Percentiles rank a stretch among this genome's conserved stretches.
Conservation (phyloP, 177 flowering plant genomes). For the Telopea speciosissima region DNA sequence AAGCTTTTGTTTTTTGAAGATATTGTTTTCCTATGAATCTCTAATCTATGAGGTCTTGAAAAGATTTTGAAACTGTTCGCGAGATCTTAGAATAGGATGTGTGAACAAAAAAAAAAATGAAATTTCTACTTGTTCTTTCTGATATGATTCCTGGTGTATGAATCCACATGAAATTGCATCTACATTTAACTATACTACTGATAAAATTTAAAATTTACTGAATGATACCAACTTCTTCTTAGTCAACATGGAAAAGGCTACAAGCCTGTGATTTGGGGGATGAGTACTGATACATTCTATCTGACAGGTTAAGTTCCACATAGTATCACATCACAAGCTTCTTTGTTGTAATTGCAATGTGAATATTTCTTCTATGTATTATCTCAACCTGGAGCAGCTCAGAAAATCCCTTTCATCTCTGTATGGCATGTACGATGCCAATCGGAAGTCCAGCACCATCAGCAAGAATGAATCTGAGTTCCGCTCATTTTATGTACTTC, state of each 20-base stretch:
- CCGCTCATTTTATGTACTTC: slow-evolving; percentile 67
- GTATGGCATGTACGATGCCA: slow-evolving; percentile 53
- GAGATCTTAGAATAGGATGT: too few species aligned
- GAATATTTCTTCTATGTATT: slow-evolving; percentile 39
- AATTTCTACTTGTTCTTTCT: too few species aligned
- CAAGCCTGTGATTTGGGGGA: not conserved
- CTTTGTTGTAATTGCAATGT: slow-evolving; percentile 23
- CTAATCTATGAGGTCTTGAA: too few species aligned
- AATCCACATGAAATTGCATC: too few species aligned
- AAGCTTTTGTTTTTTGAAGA: too few species aligned
- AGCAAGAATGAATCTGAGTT: slow-evolving; percentile 64
- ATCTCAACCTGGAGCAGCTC: slow-evolving; percentile 90
- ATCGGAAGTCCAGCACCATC: slow-evolving; percentile 27
- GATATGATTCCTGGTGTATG: too few species aligned
- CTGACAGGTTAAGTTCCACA: slow-evolving; percentile 73
- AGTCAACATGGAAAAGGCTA: not conserved
- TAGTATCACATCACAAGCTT: slow-evolving; percentile 69
- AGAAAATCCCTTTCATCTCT: slow-evolving; percentile 53
- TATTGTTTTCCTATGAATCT: too few species aligned
- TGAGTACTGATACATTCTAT: slow-evolving; percentile 8
- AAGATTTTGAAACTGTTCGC: too few species aligned
- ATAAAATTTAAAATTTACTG: too few species aligned
- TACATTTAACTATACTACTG: too few species aligned
- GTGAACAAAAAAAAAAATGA: too few species aligned
- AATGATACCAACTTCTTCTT: too few species aligned